Base-by-base conservation (phyloP, 352 stramenopile genomes). In the Phytophthora syringae region DNA sequence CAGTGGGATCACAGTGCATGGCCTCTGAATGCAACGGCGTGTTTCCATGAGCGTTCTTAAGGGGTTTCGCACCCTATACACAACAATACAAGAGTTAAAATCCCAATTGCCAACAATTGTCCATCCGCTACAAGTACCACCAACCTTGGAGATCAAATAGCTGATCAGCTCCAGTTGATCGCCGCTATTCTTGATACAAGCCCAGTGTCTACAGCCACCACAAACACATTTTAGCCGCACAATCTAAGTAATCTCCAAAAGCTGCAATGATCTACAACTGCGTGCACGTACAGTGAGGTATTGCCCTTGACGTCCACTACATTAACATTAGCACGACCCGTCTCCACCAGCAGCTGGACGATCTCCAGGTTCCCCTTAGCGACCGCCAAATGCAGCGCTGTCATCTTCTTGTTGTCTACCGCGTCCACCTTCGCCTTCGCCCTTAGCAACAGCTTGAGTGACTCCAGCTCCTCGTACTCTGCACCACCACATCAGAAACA, bases 351-450 rank as follows among this genome's bases (percentile, higher is more conserved):
- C 7, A 92, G 59, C 30, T 77, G 77, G 16, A 88, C 64, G 28
- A 90, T 76, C 9, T 84, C 79, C 2, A 90, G 39, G 51, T 89
- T 89, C 20, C 76, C 79, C 60, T 89, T 92, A 37, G 69, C 85
- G 16, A 79, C 77, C 0, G 82, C 85, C 9, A 92, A 70, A 51
- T 92, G 80, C 1, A 93, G 72, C 3, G 85, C 73, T 3, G 82
- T 93, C 85, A 93, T 93, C 53, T 88, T 89, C 65, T 92, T 90
- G 12, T 65, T 63, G 52, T 93, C 85, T 2, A 64, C 50, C 15
- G 74, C 78, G 54, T 93, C 82, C 22, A 90, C 74, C 45, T 90
- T 92, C 2, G 74, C 64, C 32, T 90, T 93, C 3, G 77, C 67
- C 15, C 69, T 63, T 15, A 93, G 65, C 13, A 93, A 52, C 47